Conservation (phyloP, 2,329 filamentous ascomycete genomes). For the Neonectria neomacrospora region DNA sequence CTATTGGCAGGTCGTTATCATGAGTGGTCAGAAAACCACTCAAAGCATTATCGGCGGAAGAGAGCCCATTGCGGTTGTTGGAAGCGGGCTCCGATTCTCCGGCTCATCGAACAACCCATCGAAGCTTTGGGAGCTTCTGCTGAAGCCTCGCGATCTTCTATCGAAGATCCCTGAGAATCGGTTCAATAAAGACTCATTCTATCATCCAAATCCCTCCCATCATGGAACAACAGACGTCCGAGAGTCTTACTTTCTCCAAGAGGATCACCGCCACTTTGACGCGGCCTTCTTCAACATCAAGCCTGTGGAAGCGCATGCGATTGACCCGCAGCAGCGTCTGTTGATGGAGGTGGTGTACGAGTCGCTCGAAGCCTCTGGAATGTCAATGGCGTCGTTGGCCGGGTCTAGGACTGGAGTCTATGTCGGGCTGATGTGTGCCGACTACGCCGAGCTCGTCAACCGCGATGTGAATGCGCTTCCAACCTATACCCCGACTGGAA, state of each 20-base stretch:
- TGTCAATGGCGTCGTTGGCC: neutral
- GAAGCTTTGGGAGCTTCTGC: slow-evolving; percentile 51
- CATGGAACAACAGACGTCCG: slow-evolving; percentile 42
- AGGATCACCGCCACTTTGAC: slow-evolving; percentile 49
- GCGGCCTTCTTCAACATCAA: slow-evolving; percentile 53
- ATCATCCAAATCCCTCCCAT: slow-evolving; percentile 45
- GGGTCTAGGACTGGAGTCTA: slow-evolving; percentile 2
- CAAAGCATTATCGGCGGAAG: too few relatives aligned
- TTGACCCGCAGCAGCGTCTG: slow-evolving; percentile 57
- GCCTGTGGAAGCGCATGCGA: slow-evolving; percentile 49
- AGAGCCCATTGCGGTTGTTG: slow-evolving; percentile 56
- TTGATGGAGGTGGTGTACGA: slow-evolving; percentile 55
- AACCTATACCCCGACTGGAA: neutral
- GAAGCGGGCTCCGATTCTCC: slow-evolving; percentile 53
- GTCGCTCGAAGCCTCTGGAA: slow-evolving; percentile 48
- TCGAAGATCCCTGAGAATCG: slow-evolving; percentile 40
- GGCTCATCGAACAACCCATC: slow-evolving; percentile 49
- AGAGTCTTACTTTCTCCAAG: slow-evolving; percentile 44
- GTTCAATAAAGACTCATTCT: slow-evolving; percentile 41
- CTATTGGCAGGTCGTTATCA: too few relatives aligned
- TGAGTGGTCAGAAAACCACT: too few relatives aligned
- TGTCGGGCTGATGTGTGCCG: slow-evolving; percentile 36
- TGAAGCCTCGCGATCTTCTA: slow-evolving; percentile 49
- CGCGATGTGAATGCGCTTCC: neutral
- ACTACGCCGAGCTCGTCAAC: slow-evolving; percentile 33